Conservation (phyloP, 495 filamentous ascomycete genomes). For the Lophium mytilinum region DNA sequence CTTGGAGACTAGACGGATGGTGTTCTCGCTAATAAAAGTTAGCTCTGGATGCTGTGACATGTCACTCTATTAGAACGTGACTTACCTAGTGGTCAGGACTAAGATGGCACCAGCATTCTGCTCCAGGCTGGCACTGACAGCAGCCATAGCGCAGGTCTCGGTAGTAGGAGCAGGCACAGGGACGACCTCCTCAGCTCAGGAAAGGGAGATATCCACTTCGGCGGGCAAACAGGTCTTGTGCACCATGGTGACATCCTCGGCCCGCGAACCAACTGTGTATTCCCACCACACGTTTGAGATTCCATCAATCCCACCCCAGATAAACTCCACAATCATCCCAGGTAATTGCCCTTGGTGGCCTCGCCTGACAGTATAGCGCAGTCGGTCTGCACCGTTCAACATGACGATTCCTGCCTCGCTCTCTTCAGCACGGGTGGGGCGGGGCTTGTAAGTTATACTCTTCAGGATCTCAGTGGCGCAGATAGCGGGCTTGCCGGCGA, state of each 20-base stretch:
- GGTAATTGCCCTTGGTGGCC: constrained; percentile 96
- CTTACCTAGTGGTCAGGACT: constrained; percentile 80
- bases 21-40: constrained; percentile 55
- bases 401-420: constrained; percentile 98
- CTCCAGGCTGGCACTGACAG: constrained; percentile 87
- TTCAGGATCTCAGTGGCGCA: constrained; percentile 91
- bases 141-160: constrained; percentile 92
- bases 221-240: constrained; percentile 92
- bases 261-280: too few relatives aligned
- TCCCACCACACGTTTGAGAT: too few relatives aligned
- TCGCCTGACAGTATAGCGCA: constrained; percentile 99
- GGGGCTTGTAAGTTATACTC: constrained; percentile 99
- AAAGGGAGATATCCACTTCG: constrained; percentile 93
- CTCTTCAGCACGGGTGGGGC: constrained; percentile 94
- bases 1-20: constrained; percentile 91
- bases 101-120: constrained; percentile 93
- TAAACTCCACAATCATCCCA: too few relatives aligned
- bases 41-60: background rate
- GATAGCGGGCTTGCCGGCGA: constrained; percentile 96
- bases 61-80: background rate
- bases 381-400: constrained; percentile 91
- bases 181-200: constrained; percentile 80
- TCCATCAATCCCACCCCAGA: too few relatives aligned
- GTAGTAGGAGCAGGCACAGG: constrained; percentile 73
- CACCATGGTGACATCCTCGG: constrained; percentile 93